phyloP scores from a whole-genome alignment of 2,329 filamentous ascomycete species.

The Aspergillus carbonarius region DNA sequence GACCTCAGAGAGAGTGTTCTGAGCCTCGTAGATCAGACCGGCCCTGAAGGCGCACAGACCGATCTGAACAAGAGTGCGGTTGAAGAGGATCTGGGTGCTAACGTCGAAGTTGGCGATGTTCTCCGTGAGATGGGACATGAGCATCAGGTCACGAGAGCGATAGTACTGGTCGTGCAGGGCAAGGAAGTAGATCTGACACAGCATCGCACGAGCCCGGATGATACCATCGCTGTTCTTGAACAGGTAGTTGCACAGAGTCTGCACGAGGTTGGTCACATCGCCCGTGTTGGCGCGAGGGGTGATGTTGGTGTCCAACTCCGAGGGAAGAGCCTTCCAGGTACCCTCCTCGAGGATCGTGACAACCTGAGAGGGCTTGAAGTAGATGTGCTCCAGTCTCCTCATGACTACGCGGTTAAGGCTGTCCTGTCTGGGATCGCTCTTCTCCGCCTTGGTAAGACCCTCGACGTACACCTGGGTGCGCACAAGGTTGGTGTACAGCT shows the following conservation, averaged over 20 bases:
- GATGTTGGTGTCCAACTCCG: slow-evolving; percentile 70
- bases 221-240: slow-evolving; percentile 95
- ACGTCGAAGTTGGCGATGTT: slow-evolving; percentile 96
- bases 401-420: slow-evolving; percentile 90
- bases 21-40: slow-evolving; percentile 93
- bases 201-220: slow-evolving; percentile 91
- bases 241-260: slow-evolving; percentile 88
- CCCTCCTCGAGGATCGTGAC: slow-evolving; percentile 92
- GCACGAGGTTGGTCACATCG: slow-evolving; percentile 72
- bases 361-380: slow-evolving; percentile 97
- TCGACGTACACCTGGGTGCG: slow-evolving; percentile 88
- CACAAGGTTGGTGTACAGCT: slow-evolving; percentile 89
- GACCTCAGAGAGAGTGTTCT: slow-evolving; percentile 96
- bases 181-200: slow-evolving; percentile 98
- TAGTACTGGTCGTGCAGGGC: slow-evolving; percentile 98
- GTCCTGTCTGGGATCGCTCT: slow-evolving; percentile 76
- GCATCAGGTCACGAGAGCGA: slow-evolving; percentile 96
- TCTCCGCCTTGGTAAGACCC: slow-evolving; percentile 66
- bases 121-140: slow-evolving; percentile 99
- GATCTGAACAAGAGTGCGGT: slow-evolving; percentile 95
- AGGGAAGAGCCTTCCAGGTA: slow-evolving; percentile 79
- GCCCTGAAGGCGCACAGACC: slow-evolving; percentile 97
- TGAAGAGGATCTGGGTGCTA: slow-evolving; percentile 96
- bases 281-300: slow-evolving; percentile 68
- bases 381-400: slow-evolving; percentile 92